Base-by-base conservation (phyloP, 108 stramenopile genomes). In the Fragilariopsis cylindrus region DNA sequence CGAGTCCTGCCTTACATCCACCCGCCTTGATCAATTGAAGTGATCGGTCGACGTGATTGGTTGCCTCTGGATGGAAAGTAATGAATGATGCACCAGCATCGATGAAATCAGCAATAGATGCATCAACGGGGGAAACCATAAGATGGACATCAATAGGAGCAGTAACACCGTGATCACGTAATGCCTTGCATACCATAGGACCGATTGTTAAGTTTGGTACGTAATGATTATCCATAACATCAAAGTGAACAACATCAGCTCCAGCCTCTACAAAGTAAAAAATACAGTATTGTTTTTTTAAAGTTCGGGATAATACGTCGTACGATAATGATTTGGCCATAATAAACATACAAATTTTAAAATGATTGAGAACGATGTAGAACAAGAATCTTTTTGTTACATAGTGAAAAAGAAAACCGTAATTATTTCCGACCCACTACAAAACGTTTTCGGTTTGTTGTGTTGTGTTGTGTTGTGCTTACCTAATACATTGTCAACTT, bases 201-300 rank as follows among this genome's bases (percentile, higher is more conserved):
- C 98, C 98, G 60, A 99, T 97, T 57, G 98, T 98, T 39, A 99
- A 87, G 88, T 98, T 99, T 46, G 98, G 98, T 7, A 98, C 79
- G 82, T 97, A 99, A 88, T 99, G 98, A 82, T 97, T 98, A 89
- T 99, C 98, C 98, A 99, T 99, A 30, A 99, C 97, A 73, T 99
- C 98, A 72, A 99, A 99, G 87, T 99, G 98, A 53, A 99, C 93
- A 68, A 99, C 95, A 76, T 98, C 98, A 65, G 98, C 98, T 21
- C 98, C 98, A 41, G 98, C 98, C 60, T 85, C 89, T 30, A 30
- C 30, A 30, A 30, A 2, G 2, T 30, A 30, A 30, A 30, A 30
- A 30, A 30, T 30, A 30, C 30, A 30, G 30, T 30, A 30, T 30
- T 30, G 30, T 30, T 30, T 30, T 30, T 30, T 30, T 30, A 30